Conservation (phyloP, 2,329 filamentous ascomycete genomes). For the Cadophora luteo-olivacea region DNA sequence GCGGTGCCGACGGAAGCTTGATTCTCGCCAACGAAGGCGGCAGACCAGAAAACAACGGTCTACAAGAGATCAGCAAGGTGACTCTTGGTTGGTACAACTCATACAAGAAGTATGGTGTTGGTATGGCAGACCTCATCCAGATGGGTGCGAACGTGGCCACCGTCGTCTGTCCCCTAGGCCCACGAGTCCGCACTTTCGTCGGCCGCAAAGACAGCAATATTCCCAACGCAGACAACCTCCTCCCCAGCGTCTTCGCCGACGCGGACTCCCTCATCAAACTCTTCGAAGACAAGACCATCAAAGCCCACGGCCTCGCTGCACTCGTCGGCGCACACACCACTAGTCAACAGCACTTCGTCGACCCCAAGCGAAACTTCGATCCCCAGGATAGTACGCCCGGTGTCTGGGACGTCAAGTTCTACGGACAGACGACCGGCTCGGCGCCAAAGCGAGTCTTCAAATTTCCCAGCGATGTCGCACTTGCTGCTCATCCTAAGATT, state of each 20-base stretch:
- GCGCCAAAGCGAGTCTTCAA: conserved; percentile 34
- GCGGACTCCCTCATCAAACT: conserved; percentile 50
- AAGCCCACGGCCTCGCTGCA: conserved; percentile 57
- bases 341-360: conserved; percentile 54
- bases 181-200: conserved; percentile 57
- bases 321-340: conserved; percentile 61
- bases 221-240: conserved; percentile 50
- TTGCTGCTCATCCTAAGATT: conserved; percentile 39
- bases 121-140: conserved; percentile 61
- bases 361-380: conserved; percentile 55
- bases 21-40: conserved; percentile 49
- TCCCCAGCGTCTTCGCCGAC: conserved; percentile 52
- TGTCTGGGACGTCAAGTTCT: conserved; percentile 58
- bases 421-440: conserved; percentile 56
- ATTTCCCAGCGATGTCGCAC: conserved; percentile 22
- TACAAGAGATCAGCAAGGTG: conserved; percentile 51
- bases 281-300: conserved; percentile 59
- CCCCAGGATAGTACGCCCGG: conserved; percentile 59
- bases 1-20: conserved; percentile 56
- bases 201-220: conserved; percentile 55
- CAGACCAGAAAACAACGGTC: conserved; percentile 53
- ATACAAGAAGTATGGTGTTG: conserved; percentile 51
- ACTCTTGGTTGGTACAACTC: conserved; percentile 43
- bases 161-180: conserved; percentile 57
- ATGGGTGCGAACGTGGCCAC: conserved; percentile 47